Evolutionary conservation across 2,329 filamentous ascomycete genomes (phyloP).

Genomic region (Fusarium sp.): DNA sequence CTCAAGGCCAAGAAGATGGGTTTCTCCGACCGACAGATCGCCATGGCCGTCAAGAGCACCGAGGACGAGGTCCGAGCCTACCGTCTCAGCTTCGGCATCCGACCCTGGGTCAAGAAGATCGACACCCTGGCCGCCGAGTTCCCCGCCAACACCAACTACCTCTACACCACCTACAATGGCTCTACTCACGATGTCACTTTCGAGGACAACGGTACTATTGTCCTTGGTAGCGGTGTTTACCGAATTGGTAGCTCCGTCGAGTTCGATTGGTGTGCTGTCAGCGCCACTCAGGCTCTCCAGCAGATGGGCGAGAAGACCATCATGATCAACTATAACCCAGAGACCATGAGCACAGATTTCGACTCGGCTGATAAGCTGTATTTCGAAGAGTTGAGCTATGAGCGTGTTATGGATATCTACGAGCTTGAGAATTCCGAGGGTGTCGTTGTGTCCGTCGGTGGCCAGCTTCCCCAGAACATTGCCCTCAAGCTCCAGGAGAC

Average conservation of each 20-base stretch:
- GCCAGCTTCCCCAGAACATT: conserved; percentile 97
- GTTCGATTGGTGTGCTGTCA: conserved; percentile 98
- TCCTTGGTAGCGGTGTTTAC: conserved; percentile 95
- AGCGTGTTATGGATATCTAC: conserved; percentile 99
- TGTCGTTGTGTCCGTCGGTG: conserved; percentile 94
- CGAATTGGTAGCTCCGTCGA: conserved; percentile 97
- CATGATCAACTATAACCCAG: conserved; percentile 94
- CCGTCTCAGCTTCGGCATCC: conserved; percentile 87
- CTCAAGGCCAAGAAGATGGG: conserved; percentile 96
- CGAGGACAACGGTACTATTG: conserved; percentile 87
- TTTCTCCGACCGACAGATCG: conserved; percentile 97
- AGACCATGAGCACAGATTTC: conserved; percentile 85
- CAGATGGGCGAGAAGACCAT: conserved; percentile 95
- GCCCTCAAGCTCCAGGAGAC: conserved; percentile 92
- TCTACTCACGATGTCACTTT: conserved; percentile 93
- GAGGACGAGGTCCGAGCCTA: conserved; percentile 90
- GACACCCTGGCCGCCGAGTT: conserved; percentile 98
- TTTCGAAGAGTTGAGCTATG: conserved; percentile 96
- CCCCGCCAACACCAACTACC: conserved; percentile 92
- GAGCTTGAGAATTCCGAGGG: conserved; percentile 87
- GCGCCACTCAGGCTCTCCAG: conserved; percentile 82
- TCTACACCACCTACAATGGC: conserved; percentile 98
- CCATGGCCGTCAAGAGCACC: conserved; percentile 81
- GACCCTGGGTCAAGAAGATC: conserved; percentile 97
- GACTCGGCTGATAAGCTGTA: conserved; percentile 92